These are phyloP conservation scores for Kalmanozyma brasiliensis DNA, from an alignment of 1,284 basidiomycete genomes.

Conservation along the genomic window DNA sequence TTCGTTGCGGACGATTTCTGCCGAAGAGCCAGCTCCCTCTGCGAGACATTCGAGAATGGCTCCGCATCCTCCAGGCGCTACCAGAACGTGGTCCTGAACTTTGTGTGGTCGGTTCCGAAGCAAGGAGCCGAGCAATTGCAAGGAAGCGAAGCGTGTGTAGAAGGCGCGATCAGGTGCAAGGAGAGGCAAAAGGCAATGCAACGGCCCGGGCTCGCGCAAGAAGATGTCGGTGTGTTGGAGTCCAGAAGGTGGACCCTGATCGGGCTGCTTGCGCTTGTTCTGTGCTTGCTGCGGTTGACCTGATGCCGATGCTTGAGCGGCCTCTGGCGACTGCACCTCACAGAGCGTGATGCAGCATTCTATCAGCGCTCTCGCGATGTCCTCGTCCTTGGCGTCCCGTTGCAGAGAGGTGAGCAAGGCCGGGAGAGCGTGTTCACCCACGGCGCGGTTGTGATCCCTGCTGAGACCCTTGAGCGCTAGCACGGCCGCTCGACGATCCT, in stretches of 20 bases:
- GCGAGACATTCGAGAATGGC: slow-evolving; percentile 74
- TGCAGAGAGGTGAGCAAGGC: slow-evolving; percentile 52
- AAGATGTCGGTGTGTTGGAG: slow-evolving; percentile 79
- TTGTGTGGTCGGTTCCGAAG: slow-evolving; percentile 75
- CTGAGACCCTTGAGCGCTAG: slow-evolving; percentile 90
- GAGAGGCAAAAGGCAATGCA: slow-evolving; percentile 81
- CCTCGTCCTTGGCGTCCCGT: slow-evolving; percentile 56
- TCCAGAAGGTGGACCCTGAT: slow-evolving; percentile 72
- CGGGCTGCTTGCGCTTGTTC: slow-evolving; percentile 34
- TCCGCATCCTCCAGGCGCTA: slow-evolving; percentile 78
- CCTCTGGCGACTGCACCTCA: slow-evolving; percentile 39
- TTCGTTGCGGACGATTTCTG: slow-evolving; percentile 67
- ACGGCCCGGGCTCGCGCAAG: slow-evolving; percentile 77
- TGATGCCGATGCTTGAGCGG: neutral
- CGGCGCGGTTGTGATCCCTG: slow-evolving; percentile 82
- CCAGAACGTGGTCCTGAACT: slow-evolving; percentile 89
- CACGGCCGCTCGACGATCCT: slow-evolving; percentile 90
- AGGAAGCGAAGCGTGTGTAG: slow-evolving; percentile 85
- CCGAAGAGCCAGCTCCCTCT: slow-evolving; percentile 68
- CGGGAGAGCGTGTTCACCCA: slow-evolving; percentile 54
- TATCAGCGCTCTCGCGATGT: slow-evolving; percentile 53
- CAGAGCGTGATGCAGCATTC: slow-evolving; percentile 61
- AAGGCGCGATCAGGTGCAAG: slow-evolving; percentile 71
- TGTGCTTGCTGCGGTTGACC: slow-evolving; percentile 17
- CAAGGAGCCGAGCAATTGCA: slow-evolving; percentile 86